phyloP scores from a whole-genome alignment of 225 moss, liverwort and hornwort species.

The Polytrichum commune region DNA sequence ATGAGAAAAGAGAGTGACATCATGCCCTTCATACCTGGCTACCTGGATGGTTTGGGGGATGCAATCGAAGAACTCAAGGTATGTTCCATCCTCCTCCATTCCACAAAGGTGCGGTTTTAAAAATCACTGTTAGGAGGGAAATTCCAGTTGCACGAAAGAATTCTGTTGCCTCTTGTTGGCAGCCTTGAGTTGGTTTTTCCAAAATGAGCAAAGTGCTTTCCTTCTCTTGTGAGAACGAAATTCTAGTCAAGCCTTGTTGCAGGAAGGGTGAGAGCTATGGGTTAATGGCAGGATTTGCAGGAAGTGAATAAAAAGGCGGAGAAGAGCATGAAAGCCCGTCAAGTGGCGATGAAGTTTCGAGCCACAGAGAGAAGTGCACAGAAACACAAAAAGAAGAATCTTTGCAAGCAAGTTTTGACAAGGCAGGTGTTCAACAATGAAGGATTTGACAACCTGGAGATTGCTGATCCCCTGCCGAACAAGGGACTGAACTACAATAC shows the following conservation, averaged over 20 bases:
- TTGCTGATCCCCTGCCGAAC: slow-evolving; percentile 30
- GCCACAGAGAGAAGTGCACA: slow-evolving; percentile 18
- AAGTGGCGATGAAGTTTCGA: slow-evolving; percentile 35
- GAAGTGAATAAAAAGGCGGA: slow-evolving; percentile 19
- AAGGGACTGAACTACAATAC: slow-evolving; percentile 19
- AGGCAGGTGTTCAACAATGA: slow-evolving; percentile 10
- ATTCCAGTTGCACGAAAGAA: too few species aligned
- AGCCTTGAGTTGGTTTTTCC: too few species aligned
- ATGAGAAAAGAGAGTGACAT: slow-evolving; percentile 25
- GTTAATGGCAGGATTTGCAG: slow-evolving; percentile 12
- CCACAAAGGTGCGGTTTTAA: not conserved
- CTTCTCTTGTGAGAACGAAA: too few species aligned
- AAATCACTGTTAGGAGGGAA: too few species aligned
- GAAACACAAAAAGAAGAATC: slow-evolving; percentile 13
- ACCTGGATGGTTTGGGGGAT: slow-evolving; percentile 37
- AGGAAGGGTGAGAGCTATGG: not conserved
- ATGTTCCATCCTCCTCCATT: slow-evolving; percentile 12
- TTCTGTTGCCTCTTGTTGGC: too few species aligned
- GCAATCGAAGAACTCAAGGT: slow-evolving; percentile 33
- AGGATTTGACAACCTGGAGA: slow-evolving; percentile 19
- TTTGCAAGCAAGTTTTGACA: slow-evolving; percentile 3
- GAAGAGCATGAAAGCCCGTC: slow-evolving; percentile 29
- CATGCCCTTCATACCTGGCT: slow-evolving; percentile 33
- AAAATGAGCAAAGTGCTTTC: too few species aligned
- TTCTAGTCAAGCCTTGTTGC: not conserved